Evolutionary conservation across 306 rosid species (phyloP).

Genomic region (Luffa acutangula): DNA sequence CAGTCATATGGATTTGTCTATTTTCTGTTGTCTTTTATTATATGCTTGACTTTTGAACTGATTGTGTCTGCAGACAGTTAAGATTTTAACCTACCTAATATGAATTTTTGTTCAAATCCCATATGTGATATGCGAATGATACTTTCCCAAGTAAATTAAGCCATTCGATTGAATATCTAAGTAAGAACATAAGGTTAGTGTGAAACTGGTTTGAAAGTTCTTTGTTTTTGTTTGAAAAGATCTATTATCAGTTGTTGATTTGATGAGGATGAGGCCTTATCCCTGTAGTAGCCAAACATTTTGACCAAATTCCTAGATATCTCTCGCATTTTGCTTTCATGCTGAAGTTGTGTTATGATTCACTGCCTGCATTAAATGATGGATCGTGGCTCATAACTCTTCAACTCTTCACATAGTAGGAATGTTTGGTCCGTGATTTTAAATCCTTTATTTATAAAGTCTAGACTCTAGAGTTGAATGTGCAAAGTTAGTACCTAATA

Average conservation of each 20-base stretch:
- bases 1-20: not conserved
- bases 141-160: not conserved
- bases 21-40: conserved; percentile 7
- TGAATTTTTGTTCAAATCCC: conserved; percentile 6
- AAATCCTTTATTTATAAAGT: not conserved
- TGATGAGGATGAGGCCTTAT: no score
- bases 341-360: not conserved
- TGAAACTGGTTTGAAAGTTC: not conserved
- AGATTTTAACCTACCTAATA: not conserved
- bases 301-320: no score
- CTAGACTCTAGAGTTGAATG: not conserved
- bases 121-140: not conserved
- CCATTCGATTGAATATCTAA: not conserved
- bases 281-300: no score
- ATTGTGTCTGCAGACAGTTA: not conserved
- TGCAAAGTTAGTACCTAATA: no score
- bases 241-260: not conserved
- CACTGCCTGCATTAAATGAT: not conserved
- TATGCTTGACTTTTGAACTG: conserved; percentile 5
- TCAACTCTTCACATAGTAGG: not conserved
- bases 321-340: not conserved
- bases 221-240: not conserved
- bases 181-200: not conserved
- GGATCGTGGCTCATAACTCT: not conserved
- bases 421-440: not conserved